These are phyloP conservation scores for Stevia rebaudiana DNA, from an alignment of 140 eudicot genomes.

Conservation along the genomic window DNA sequence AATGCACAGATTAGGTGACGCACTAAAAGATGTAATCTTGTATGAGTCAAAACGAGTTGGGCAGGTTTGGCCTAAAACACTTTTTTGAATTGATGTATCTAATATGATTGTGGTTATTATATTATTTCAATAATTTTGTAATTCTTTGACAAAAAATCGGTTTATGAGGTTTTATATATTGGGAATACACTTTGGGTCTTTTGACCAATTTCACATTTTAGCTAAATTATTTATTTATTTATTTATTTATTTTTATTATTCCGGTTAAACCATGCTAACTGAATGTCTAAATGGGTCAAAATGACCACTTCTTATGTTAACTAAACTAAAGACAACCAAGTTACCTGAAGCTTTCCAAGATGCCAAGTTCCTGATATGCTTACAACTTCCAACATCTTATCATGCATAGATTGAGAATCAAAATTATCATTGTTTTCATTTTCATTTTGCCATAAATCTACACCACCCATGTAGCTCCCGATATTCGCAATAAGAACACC, in stretches of 20 bases:
- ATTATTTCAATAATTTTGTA: background rate
- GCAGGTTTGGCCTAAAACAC: background rate
- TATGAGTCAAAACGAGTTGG: background rate
- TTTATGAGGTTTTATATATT: background rate
- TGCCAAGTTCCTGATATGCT: conserved; percentile 93
- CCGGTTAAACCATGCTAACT: background rate
- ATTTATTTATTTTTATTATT: too few species aligned
- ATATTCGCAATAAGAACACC: conserved; percentile 83
- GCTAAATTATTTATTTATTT: background rate
- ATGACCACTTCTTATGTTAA: background rate
- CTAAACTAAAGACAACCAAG: background rate
- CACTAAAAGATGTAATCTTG: background rate
- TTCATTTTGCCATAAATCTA: conserved; percentile 86
- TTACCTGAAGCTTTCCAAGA: conserved; percentile 86
- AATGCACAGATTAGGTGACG: background rate
- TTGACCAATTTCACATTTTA: background rate
- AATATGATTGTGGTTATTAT: background rate
- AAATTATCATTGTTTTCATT: conserved; percentile 69
- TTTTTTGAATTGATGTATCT: background rate
- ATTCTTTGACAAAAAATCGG: background rate
- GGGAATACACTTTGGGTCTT: background rate
- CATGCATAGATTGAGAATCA: conserved; percentile 72
- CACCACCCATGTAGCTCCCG: conserved; percentile 96
- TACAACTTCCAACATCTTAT: conserved; percentile 79
- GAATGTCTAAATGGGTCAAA: background rate